phyloP scores from a whole-genome alignment of 768 basidiomycete genomes.

The Mycena vulgaris region DNA sequence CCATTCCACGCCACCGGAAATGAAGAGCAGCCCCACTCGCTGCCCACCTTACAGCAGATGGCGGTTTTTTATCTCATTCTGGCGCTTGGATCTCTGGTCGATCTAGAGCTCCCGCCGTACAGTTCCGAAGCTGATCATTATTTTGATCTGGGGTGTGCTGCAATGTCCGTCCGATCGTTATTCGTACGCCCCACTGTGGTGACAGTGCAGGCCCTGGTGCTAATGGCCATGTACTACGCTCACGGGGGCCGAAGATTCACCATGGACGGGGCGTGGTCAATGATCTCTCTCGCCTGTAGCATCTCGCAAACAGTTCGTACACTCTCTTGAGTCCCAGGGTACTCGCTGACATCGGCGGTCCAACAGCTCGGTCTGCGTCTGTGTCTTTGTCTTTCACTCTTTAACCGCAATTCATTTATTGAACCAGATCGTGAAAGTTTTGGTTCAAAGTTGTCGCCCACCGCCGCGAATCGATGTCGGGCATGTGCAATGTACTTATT shows the following conservation, averaged over 20 bases:
- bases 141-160: constrained; percentile 59
- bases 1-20: background rate
- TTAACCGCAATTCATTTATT: background rate
- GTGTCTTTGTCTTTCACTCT: background rate
- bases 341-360: background rate
- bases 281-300: constrained; percentile 50
- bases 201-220: constrained; percentile 56
- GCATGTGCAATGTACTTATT: constrained; percentile 13
- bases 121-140: constrained; percentile 60
- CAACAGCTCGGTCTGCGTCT: constrained; percentile 34
- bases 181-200: constrained; percentile 56
- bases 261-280: constrained; percentile 53
- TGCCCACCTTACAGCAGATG: constrained; percentile 35
- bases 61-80: constrained; percentile 41
- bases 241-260: constrained; percentile 50
- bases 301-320: constrained; percentile 52
- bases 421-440: constrained; percentile 30
- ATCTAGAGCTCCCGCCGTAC: constrained; percentile 47
- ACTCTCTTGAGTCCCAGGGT: background rate
- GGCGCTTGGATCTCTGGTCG: constrained; percentile 40
- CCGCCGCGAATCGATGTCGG: constrained; percentile 32
- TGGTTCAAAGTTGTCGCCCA: constrained; percentile 49
- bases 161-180: constrained; percentile 55
- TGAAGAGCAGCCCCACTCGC: background rate
- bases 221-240: constrained; percentile 56